Base-by-base conservation (phyloP, 768 basidiomycete species). In the Rhodotorula graminis region DNA sequence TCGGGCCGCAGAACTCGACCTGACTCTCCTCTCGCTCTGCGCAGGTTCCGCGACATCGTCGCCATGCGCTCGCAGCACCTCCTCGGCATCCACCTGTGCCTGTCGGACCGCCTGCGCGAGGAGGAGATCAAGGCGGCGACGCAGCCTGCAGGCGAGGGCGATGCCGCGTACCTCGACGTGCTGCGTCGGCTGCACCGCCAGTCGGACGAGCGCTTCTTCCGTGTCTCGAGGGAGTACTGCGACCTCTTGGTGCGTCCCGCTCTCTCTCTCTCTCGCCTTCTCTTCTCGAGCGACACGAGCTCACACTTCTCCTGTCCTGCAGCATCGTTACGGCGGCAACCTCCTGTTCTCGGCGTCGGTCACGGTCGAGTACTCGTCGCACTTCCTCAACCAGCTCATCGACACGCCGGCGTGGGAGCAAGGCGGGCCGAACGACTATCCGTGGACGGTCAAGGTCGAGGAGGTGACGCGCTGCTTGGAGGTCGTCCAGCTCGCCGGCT, bases 41-140 rank as follows among this genome's bases (percentile, higher is more conserved):
- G 16, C 68, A 63, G 68, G 68, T 74, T 74, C 58, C 69, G 73
- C 52, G 73, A 74, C 62, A 29, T 70, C 29, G 16, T 61, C 25
- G 65, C 46, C 9, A 61, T 74, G 64, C 67, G 65, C 19, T 56
- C 65, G 33, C 69, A 70, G n/a, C 69, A 69, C 50, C 3, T 27
- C 0, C 55, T 74, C 15, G 73, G 64, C 44, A 64, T 74, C 29
- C 69, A 70, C 40, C 27, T 27, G 15, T 16, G 29, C 33, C 33
- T 74, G n/a, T n/a, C 12, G 31, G 19, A 37, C 14, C 47, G 69
- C 11, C 50, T 74, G n/a, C 69, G 66, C 10, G 63, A 53, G 16
- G 67, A 72, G 33, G 71, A 69, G 37, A 44, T 25, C 53, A 40
- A 46, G 14, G 46, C 56, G 16, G 37, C 37, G 6, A 18, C n/a